A percentile compares a stretch with the other conserved stretches of the same genome.
phyloP scores from a whole-genome alignment of 371 early-diverging fungal species.

The Saksenaea oblongispora region DNA sequence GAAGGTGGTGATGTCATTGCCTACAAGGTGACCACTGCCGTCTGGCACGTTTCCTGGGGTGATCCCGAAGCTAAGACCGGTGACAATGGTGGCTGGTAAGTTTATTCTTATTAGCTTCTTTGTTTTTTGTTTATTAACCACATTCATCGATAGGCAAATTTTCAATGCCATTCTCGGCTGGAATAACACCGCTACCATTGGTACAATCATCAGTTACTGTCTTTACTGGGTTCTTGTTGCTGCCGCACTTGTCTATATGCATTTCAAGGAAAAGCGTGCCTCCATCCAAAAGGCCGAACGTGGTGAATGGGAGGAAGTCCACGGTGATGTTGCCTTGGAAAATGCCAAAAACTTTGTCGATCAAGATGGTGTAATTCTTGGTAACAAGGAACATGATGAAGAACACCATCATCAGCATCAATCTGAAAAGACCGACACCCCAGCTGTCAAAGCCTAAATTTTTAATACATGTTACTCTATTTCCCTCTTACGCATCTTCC shows the following conservation, averaged over 20 bases:
- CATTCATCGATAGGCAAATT: conserved; percentile 12
- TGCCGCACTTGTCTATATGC: conserved; percentile 45
- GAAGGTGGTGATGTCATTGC: conserved; percentile 44
- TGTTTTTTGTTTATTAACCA: neutral
- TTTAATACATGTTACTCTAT: too few species aligned
- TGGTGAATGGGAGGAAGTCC: conserved; percentile 20
- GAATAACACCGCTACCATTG: conserved; percentile 74
- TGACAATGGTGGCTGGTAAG: conserved; percentile 60
- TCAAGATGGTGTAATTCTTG: conserved; percentile 25
- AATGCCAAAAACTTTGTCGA: conserved; percentile 29
- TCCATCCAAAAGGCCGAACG: conserved; percentile 20
- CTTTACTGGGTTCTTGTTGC: conserved; percentile 71
- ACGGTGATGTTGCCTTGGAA: conserved; percentile 32
- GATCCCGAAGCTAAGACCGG: conserved; percentile 46
- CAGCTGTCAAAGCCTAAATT: neutral
- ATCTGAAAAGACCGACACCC: neutral
- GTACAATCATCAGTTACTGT: conserved; percentile 70
- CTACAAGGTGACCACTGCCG: conserved; percentile 43
- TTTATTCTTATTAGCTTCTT: neutral
- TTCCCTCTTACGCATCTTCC: too few species aligned
- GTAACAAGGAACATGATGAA: neutral
- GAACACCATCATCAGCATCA: neutral
- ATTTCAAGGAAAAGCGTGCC: conserved; percentile 38
- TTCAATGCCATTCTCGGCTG: conserved; percentile 57
- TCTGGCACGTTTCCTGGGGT: conserved; percentile 51